Percentiles rank a stretch among this genome's conserved stretches.
Evolutionary conservation across 2,329 filamentous ascomycete species (phyloP).

Genomic region (Sporothrix dimorphospora): DNA sequence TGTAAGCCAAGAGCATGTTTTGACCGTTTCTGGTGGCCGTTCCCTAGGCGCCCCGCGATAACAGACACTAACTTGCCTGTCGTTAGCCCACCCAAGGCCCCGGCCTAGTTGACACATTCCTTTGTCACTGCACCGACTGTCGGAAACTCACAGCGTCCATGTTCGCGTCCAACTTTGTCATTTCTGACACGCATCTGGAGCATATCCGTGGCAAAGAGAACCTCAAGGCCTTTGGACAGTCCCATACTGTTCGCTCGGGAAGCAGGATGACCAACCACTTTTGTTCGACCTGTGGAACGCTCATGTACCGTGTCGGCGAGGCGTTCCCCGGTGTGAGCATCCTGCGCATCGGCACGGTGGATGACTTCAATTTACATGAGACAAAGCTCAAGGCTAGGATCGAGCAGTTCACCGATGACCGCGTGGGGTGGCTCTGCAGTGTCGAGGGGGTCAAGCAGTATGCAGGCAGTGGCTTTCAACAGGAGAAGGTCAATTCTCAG

Average conservation of each 20-base stretch:
- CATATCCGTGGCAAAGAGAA: conserved; percentile 57
- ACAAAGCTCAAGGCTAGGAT: conserved; percentile 50
- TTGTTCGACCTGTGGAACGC: conserved; percentile 59
- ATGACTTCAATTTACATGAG: conserved; percentile 49
- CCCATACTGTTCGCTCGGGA: conserved; percentile 50
- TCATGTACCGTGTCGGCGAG: conserved; percentile 52
- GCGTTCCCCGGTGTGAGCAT: conserved; percentile 48
- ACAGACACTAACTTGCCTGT: neutral
- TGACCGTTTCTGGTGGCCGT: neutral
- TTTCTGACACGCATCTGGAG: conserved; percentile 49
- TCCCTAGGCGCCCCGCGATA: neutral
- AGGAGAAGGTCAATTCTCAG: neutral
- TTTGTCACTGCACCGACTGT: conserved; percentile 65
- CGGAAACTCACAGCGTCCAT: conserved; percentile 65
- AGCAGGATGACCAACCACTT: conserved; percentile 64
- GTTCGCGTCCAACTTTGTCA: conserved; percentile 62
- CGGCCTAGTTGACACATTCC: conserved; percentile 53
- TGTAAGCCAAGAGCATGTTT: conserved; percentile 1
- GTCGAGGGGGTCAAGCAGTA: conserved; percentile 19
- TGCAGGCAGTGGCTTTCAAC: neutral
- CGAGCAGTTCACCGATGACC: conserved; percentile 51
- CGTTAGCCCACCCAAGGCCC: conserved; percentile 49
- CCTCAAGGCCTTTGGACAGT: conserved; percentile 51
- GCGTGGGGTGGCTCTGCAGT: conserved; percentile 39
- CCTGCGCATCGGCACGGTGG: conserved; percentile 31